A percentile compares a stretch with the other conserved stretches of the same genome.
Conservation (phyloP, 768 basidiomycete genomes). For the Wakefieldia striispora region DNA sequence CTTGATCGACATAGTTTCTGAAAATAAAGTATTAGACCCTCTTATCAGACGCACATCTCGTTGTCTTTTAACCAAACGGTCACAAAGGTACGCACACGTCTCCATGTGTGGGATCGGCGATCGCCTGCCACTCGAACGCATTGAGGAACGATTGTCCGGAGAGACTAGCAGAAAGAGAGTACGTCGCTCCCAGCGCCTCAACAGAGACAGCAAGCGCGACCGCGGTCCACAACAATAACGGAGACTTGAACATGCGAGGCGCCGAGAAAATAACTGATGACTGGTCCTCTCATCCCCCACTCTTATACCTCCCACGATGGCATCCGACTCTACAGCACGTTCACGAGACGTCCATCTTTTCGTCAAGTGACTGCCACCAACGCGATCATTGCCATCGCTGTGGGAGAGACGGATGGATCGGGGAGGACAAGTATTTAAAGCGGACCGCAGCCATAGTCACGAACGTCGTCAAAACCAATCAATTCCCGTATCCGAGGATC, state of each 20-base stretch:
- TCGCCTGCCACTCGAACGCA: conserved; percentile 25
- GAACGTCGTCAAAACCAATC: neutral
- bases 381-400: neutral
- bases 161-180: conserved; percentile 39
- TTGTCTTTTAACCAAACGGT: neutral
- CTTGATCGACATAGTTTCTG: conserved; percentile 43
- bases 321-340: neutral
- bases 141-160: conserved; percentile 47
- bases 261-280: neutral
- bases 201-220: neutral
- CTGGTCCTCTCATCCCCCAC: neutral
- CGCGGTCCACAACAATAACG: neutral
- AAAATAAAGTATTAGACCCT: neutral
- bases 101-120: conserved; percentile 32
- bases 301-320: no score
- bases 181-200: neutral
- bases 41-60: neutral
- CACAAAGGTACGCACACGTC: conserved; percentile 13
- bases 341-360: neutral
- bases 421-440: neutral
- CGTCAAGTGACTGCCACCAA: neutral
- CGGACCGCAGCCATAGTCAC: neutral
- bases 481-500: neutral
- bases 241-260: neutral
- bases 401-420: neutral